phyloP scores from a whole-genome alignment of 2,329 filamentous ascomycete genomes.

The Gaeumannomyces tritici region DNA sequence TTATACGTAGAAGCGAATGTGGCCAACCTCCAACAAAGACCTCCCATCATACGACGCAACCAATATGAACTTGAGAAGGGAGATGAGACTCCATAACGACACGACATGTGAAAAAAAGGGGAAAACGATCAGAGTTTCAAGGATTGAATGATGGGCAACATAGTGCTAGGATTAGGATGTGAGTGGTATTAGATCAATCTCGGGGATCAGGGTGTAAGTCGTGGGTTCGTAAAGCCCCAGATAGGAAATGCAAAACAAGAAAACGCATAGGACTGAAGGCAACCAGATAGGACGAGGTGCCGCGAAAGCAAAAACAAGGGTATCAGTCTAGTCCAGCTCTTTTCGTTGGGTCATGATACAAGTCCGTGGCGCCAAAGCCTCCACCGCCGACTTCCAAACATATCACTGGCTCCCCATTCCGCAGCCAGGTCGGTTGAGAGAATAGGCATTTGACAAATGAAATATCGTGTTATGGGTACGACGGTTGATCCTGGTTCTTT shows the following conservation, averaged over 20 bases:
- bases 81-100: background rate
- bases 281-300: background rate
- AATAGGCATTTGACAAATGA: constrained; percentile 1
- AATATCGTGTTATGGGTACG: background rate
- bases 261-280: background rate
- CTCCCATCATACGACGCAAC: background rate
- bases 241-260: background rate
- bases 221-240: background rate
- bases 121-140: background rate
- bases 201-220: background rate
- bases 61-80: background rate
- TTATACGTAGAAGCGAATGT: background rate
- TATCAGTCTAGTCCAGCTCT: background rate
- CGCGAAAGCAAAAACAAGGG: background rate
- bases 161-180: background rate
- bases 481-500: background rate
- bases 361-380: background rate
- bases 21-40: background rate
- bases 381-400: background rate
- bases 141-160: background rate
- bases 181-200: background rate
- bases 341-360: background rate
- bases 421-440: background rate
- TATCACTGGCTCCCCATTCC: background rate
- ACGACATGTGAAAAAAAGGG: background rate